Evolutionary conservation across 2,329 filamentous ascomycete genomes (phyloP).

Genomic region (Colletotrichum zoysiae): DNA sequence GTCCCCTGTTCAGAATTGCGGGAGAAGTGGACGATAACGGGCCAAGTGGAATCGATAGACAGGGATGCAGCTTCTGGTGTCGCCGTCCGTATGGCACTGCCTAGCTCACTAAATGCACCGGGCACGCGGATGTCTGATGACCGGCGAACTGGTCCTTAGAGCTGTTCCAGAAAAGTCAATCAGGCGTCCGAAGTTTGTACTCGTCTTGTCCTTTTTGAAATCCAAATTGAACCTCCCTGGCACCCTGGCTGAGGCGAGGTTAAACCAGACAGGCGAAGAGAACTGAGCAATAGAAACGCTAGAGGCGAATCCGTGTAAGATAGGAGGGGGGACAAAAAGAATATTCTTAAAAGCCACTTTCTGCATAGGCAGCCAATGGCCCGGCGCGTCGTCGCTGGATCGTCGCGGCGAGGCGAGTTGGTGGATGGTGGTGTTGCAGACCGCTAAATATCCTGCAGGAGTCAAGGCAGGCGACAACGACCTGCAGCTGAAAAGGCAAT

Average conservation of each 20-base stretch:
- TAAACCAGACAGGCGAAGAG: slow-evolving; percentile 6
- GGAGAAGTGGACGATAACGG: slow-evolving; percentile 20
- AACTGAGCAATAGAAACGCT: slow-evolving; percentile 32
- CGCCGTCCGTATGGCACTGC: neutral
- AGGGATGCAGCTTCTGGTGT: slow-evolving; percentile 37
- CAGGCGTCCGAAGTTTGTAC: neutral
- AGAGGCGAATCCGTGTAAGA: slow-evolving; percentile 6
- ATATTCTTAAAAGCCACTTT: slow-evolving; percentile 35
- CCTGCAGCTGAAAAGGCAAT: slow-evolving; percentile 7
- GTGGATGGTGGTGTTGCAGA: slow-evolving; percentile 37
- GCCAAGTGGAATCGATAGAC: slow-evolving; percentile 30
- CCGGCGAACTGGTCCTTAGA: neutral
- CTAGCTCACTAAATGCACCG: slow-evolving; percentile 2
- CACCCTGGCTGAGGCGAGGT: slow-evolving; percentile 17
- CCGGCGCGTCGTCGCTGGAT: slow-evolving; percentile 29
- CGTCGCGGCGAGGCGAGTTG: slow-evolving; percentile 33
- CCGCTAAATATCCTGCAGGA: slow-evolving; percentile 38
- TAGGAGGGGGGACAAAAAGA: neutral
- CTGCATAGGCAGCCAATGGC: slow-evolving; percentile 37
- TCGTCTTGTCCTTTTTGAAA: neutral
- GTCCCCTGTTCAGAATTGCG: slow-evolving; percentile 19
- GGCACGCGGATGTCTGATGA: slow-evolving; percentile 9
- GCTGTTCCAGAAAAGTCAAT: slow-evolving; percentile 15
- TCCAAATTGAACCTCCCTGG: neutral
- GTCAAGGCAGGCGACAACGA: slow-evolving; percentile 16